Base-by-base conservation (phyloP, 805 yeast genomes). In the Candida easanensis region DNA sequence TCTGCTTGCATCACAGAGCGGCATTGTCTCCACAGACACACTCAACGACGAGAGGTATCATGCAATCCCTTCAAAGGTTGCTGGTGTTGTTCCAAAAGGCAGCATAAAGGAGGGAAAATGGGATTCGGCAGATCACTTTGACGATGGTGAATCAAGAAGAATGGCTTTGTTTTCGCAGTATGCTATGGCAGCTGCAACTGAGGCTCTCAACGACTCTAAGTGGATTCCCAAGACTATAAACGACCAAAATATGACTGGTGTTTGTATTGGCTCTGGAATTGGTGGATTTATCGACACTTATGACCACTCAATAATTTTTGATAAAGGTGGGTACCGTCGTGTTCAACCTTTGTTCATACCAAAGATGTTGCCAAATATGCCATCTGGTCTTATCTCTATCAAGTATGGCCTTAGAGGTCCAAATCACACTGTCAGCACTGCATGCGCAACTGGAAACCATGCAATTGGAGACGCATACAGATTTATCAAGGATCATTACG, bases 371-470 rank as follows among this genome's bases (percentile, higher is more conserved):
- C 77, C 86, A 30, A 93, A 93, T 60, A 93, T 93, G 98, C 96
- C 96, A 0, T 88, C 90, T 0, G 97, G 98, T 3, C 81, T 88
- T 47, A 78, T 93, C 6, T 84, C 96, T 6, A 90, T 93, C 44
- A 74, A 78, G 50, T 78, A 80, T 54, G 84, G 85, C 1, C 67
- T 89, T 31, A 69, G 76, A 53, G 99, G 99, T 0, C 95, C 96
- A 2, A 78, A 86, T 33, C 97, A 90, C 58, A 70, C 95, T 0
- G 93, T 81, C 0, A 77, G 96, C 2, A 89, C 98, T 0, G 99
- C 99, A 1, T 93, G 99, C 69, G 96, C 99, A 4, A 89, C 99
- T 0, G 99, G 99, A 0, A 77, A 84, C 22, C 95, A 93, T 58
- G 77, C 97, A 0, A 82, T 93, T 37, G 98, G 98, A 4, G 99